phyloP scores from a whole-genome alignment of 169 alveolate genomes.

The Cryptosporidium meleagridis region DNA sequence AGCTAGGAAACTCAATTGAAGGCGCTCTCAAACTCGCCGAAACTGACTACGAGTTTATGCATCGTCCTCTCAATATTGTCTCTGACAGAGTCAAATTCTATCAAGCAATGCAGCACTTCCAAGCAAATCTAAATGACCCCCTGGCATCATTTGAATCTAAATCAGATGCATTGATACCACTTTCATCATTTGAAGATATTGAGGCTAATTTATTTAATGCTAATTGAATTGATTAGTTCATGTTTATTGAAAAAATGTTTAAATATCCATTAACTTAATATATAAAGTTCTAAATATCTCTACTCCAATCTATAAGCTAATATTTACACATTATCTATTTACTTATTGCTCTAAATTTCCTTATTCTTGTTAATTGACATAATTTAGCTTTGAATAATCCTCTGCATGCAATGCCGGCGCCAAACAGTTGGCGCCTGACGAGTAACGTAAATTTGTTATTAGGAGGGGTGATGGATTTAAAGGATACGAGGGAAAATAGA shows the following conservation, averaged over 20 bases:
- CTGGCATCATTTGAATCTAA: constrained; percentile 20
- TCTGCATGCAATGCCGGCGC: neutral
- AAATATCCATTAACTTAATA: neutral
- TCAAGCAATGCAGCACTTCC: constrained; percentile 47
- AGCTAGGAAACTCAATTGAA: constrained; percentile 44
- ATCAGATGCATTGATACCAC: constrained; percentile 33
- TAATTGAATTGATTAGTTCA: neutral
- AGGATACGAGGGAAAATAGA: neutral
- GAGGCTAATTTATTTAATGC: constrained; percentile 39
- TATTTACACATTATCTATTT: neutral
- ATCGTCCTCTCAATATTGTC: constrained; percentile 53
- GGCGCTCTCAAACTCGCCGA: constrained; percentile 54
- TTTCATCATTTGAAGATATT: constrained; percentile 18
- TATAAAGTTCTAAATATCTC: neutral
- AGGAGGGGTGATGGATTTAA: constrained; percentile 37
- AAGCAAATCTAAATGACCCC: constrained; percentile 16
- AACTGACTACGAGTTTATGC: constrained; percentile 16
- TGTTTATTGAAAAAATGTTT: neutral
- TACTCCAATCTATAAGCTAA: neutral
- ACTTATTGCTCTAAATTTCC: neutral
- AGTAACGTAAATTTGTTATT: neutral
- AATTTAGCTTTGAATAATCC: too few relatives aligned
- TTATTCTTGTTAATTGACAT: neutral
- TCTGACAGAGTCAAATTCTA: constrained; percentile 59
- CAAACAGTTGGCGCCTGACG: neutral